Percentiles rank a stretch among this genome's conserved stretches.
phyloP scores from a whole-genome alignment of 805 yeast species.

The Hanseniaspora occidentalis region DNA sequence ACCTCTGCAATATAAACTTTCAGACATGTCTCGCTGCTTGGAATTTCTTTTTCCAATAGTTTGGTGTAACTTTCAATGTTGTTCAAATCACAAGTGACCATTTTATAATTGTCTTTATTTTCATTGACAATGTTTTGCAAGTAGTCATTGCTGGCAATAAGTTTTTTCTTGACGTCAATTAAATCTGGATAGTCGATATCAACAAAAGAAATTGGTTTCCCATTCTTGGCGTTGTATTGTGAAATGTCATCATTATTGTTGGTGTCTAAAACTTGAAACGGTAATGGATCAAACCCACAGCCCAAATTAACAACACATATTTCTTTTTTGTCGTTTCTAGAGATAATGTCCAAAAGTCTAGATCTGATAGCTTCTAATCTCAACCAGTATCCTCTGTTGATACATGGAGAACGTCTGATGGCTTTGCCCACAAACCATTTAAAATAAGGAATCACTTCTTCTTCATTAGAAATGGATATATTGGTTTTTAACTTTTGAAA shows the following conservation, averaged over 20 bases:
- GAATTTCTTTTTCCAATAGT: constrained; percentile 8
- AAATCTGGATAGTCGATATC: constrained; percentile 72
- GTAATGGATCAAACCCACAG: constrained; percentile 62
- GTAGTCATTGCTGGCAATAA: constrained; percentile 38
- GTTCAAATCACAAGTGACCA: constrained; percentile 59
- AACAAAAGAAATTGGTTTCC: constrained; percentile 34
- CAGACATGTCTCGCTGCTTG: constrained; percentile 10
- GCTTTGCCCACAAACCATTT: constrained; percentile 49
- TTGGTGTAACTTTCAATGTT: constrained; percentile 27
- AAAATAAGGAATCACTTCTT: constrained; percentile 36
- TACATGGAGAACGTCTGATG: constrained; percentile 59
- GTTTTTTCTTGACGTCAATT: constrained; percentile 38
- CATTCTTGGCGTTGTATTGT: constrained; percentile 14
- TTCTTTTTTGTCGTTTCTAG: constrained; percentile 16
- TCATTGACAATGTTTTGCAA: constrained; percentile 29
- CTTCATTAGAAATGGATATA: constrained; percentile 4
- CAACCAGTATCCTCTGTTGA: constrained; percentile 75
- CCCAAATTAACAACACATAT: constrained; percentile 55
- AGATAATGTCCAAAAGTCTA: constrained; percentile 36
- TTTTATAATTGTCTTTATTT: constrained; percentile 29
- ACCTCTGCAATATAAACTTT: constrained; percentile 67
- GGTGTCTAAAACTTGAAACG: constrained; percentile 37
- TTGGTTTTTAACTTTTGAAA: constrained; percentile 15
- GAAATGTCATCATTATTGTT: constrained; percentile 10
- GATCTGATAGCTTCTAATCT: constrained; percentile 58